These are phyloP conservation scores for Ashbya aceris DNA, from an alignment of 1,139 yeast genomes.

Conservation along the genomic window DNA sequence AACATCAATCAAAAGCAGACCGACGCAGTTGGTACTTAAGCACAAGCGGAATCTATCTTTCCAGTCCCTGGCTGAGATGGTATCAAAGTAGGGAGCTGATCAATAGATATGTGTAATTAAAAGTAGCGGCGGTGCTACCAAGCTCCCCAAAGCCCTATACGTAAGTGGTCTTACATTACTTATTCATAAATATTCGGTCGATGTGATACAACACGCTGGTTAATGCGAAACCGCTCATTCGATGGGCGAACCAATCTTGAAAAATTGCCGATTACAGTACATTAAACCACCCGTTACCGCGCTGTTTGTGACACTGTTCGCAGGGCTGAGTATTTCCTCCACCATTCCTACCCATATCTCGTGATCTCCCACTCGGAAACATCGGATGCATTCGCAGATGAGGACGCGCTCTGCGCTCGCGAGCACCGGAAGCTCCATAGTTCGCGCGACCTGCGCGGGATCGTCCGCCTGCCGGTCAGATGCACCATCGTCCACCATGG, in stretches of 20 bases:
- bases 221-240: not conserved
- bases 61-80: conserved; percentile 30
- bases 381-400: conserved; percentile 49
- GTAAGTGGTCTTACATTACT: conserved; percentile 9
- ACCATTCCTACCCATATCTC: conserved; percentile 81
- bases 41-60: conserved; percentile 30
- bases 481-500: not conserved
- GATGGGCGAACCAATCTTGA: conserved; percentile 39
- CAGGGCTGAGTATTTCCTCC: conserved; percentile 35
- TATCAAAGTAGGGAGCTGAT: conserved; percentile 24
- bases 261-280: conserved; percentile 57
- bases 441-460: conserved; percentile 4
- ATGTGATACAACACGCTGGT: too few species aligned
- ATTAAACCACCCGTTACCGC: conserved; percentile 47
- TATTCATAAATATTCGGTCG: not conserved
- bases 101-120: conserved; percentile 2
- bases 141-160: conserved; percentile 25
- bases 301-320: conserved; percentile 18
- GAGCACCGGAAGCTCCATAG: conserved; percentile 46
- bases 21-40: conserved; percentile 23
- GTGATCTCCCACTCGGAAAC: conserved; percentile 62
- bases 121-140: conserved; percentile 7
- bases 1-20: conserved; percentile 11
- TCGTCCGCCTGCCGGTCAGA: not conserved
- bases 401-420: conserved; percentile 51